Percentiles rank a stretch among this genome's conserved stretches.
These are phyloP conservation scores for Jaltomata sinuosa DNA, from an alignment of 257 asterid genomes.

Conservation along the genomic window DNA sequence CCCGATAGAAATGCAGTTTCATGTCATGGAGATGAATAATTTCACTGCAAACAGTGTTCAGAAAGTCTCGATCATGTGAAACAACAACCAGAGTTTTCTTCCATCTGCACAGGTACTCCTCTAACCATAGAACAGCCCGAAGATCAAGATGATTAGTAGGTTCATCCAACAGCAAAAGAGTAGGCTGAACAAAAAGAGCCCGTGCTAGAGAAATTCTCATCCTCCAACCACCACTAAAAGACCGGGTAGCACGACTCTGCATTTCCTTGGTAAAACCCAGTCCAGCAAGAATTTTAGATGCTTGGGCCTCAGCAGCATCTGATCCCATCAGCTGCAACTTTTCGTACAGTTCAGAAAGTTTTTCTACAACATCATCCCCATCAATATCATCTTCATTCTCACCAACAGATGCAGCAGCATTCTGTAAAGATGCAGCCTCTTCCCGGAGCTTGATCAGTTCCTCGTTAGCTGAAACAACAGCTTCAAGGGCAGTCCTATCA, in stretches of 20 bases:
- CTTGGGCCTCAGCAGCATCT: conserved; percentile 73
- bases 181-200: conserved; percentile 71
- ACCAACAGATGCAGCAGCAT: conserved; percentile 16
- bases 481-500: conserved; percentile 14
- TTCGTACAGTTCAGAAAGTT: conserved; percentile 51
- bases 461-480: conserved; percentile 46
- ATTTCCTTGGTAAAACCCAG: conserved; percentile 57
- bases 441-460: conserved; percentile 47
- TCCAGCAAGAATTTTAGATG: conserved; percentile 65
- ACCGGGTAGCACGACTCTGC: conserved; percentile 51
- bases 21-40: conserved; percentile 55
- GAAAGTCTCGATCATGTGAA: conserved; percentile 60
- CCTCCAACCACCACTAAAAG: conserved; percentile 79
- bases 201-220: conserved; percentile 69
- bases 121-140: conserved; percentile 64
- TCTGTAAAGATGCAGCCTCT: conserved; percentile 49
- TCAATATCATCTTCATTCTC: conserved; percentile 22
- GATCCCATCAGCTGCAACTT: conserved; percentile 55
- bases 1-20: conserved; percentile 55
- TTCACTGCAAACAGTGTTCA: conserved; percentile 51
- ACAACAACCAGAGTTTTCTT: conserved; percentile 66
- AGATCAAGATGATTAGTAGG: conserved; percentile 75
- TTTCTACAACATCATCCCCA: conserved; percentile 44
- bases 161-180: conserved; percentile 54
- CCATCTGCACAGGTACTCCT: conserved; percentile 65